These are phyloP conservation scores for Lathyrus sativus DNA, from an alignment of 306 rosid genomes.

Conservation along the genomic window DNA sequence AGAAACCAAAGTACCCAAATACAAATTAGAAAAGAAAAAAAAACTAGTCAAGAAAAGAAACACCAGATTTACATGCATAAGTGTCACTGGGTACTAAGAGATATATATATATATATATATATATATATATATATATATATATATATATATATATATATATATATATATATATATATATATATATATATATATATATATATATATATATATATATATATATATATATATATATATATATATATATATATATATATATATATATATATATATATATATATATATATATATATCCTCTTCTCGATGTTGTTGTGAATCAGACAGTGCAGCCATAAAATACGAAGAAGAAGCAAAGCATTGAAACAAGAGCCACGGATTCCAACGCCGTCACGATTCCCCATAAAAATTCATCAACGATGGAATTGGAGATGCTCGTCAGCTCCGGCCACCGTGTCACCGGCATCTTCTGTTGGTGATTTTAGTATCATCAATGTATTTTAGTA, in stretches of 20 bases:
- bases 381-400: conserved; percentile 77
- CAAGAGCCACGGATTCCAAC: conserved; percentile 72
- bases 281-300: background rate
- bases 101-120: too few species aligned
- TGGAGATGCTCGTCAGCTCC: conserved; percentile 45
- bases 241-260: too few species aligned
- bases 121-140: too few species aligned
- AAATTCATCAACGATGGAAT: conserved; percentile 67
- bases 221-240: too few species aligned
- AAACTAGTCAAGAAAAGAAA: background rate
- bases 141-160: too few species aligned
- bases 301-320: conserved; percentile 34
- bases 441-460: conserved; percentile 34
- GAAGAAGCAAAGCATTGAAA: conserved; percentile 83
- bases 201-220: too few species aligned
- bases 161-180: too few species aligned
- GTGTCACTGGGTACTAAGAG: background rate
- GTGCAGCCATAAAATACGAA: conserved; percentile 85
- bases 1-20: too few species aligned
- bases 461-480: too few species aligned
- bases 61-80: background rate
- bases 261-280: too few species aligned
- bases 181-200: too few species aligned
- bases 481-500: too few species aligned
- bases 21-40: background rate